These are phyloP conservation scores for Canna indica DNA, from an alignment of 176 grass and related monocot species.

Conservation along the genomic window DNA sequence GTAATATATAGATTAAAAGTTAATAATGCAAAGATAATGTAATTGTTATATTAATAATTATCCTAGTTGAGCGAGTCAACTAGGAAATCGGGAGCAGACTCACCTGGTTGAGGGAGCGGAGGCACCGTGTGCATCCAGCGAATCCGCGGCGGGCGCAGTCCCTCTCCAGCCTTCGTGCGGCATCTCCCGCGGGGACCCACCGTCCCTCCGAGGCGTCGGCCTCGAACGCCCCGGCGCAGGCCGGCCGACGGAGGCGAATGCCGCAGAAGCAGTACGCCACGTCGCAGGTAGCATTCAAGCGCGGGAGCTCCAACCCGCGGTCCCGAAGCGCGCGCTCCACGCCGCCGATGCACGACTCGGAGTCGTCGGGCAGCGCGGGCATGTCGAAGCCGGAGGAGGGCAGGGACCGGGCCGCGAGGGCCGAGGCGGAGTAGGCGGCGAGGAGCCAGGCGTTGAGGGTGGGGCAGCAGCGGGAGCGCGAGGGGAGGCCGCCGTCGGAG, in stretches of 20 bases:
- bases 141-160: slow-evolving; percentile 14
- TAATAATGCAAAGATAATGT: too few species aligned
- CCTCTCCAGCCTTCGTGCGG: not conserved
- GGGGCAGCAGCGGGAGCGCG: slow-evolving; percentile 12
- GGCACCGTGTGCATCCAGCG: slow-evolving; percentile 9
- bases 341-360: slow-evolving; percentile 11
- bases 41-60: too few species aligned
- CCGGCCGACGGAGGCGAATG: slow-evolving; percentile 4
- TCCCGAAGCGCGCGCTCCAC: slow-evolving; percentile 6
- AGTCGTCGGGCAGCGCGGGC: slow-evolving; percentile 13
- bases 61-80: not conserved
- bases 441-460: slow-evolving; percentile 11
- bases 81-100: not conserved
- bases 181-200: not conserved
- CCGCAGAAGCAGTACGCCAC: slow-evolving; percentile 16
- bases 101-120: slow-evolving; percentile 12
- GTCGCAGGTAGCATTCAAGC: slow-evolving; percentile 15
- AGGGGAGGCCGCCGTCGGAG: not conserved
- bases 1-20: too few species aligned
- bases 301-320: slow-evolving; percentile 5
- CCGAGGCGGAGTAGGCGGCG: slow-evolving; percentile 3
- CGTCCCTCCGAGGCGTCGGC: not conserved
- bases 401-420: slow-evolving; percentile 1
- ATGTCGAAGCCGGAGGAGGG: not conserved
- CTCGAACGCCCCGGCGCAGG: slow-evolving; percentile 7